A percentile compares a stretch with the other conserved stretches of the same genome.
Evolutionary conservation across 441 rosid genomes (phyloP).

Genomic region (Gossypium gossypioides): DNA sequence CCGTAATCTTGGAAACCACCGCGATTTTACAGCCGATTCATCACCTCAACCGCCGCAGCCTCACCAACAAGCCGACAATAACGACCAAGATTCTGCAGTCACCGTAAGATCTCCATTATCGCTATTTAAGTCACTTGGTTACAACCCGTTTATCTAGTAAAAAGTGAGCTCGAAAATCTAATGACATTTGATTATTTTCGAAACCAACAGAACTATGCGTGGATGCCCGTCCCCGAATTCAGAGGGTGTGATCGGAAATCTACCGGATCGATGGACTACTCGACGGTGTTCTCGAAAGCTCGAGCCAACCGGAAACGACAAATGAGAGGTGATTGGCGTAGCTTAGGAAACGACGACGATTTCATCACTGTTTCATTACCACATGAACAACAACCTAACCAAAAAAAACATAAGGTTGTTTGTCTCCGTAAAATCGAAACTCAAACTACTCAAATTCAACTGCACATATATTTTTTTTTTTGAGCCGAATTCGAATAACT

Average conservation of each 20-base stretch:
- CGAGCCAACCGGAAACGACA: too few species aligned
- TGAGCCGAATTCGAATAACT: not conserved
- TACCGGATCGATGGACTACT: too few species aligned
- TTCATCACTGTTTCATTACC: not conserved
- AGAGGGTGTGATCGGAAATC: not conserved
- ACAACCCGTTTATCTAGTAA: too few species aligned
- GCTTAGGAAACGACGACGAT: not conserved
- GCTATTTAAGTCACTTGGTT: too few species aligned
- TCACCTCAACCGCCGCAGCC: not conserved
- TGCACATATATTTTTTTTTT: too few species aligned
- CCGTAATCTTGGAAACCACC: not conserved
- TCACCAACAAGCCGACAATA: not conserved
- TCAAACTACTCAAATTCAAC: too few species aligned
- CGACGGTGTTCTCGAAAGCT: too few species aligned
- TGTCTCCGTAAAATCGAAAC: not conserved
- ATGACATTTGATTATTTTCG: not conserved
- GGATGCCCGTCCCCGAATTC: not conserved
- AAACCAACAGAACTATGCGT: not conserved
- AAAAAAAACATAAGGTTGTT: not conserved
- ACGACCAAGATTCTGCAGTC: not conserved
- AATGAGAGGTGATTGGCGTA: too few species aligned
- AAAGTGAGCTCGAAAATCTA: too few species aligned
- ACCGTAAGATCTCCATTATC: not conserved
- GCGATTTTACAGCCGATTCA: not conserved
- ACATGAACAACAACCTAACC: not conserved